Evolutionary conservation across 352 stramenopile genomes (phyloP).

Genomic region (Blastocystis sp.): DNA sequence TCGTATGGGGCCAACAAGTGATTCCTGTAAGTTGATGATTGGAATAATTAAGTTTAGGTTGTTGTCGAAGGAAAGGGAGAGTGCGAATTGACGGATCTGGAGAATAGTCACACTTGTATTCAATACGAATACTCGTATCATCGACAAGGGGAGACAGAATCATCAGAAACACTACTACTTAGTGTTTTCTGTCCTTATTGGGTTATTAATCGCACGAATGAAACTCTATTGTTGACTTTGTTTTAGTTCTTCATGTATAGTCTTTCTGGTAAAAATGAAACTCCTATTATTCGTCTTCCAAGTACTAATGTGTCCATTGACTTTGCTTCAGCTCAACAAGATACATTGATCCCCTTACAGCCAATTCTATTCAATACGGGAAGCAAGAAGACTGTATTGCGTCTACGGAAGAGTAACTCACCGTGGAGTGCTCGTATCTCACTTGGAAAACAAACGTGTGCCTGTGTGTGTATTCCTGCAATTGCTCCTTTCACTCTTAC

Average conservation of each 20-base stretch:
- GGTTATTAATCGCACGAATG: conserved; percentile 22
- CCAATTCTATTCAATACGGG: not conserved
- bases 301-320: not conserved
- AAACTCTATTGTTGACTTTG: not conserved
- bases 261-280: not conserved
- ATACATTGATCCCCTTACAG: not conserved
- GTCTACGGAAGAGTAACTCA: not conserved
- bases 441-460: not conserved
- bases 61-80: not conserved
- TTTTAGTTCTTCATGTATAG: not conserved
- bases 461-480: not conserved
- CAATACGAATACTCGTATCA: conserved; percentile 5
- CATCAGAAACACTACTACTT: not conserved
- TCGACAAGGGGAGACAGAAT: not conserved
- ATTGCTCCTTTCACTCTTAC: not conserved
- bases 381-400: conserved; percentile 29
- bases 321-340: not conserved
- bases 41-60: not conserved
- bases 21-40: conserved; percentile 1
- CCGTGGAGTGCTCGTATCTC: not conserved
- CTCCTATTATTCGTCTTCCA: not conserved
- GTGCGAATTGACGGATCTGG: conserved; percentile 1
- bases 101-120: not conserved
- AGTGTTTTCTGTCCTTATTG: conserved; percentile 1
- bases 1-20: conserved; percentile 12